These are phyloP conservation scores for Plantago ovata DNA, from an alignment of 257 asterid species.

Conservation along the genomic window DNA sequence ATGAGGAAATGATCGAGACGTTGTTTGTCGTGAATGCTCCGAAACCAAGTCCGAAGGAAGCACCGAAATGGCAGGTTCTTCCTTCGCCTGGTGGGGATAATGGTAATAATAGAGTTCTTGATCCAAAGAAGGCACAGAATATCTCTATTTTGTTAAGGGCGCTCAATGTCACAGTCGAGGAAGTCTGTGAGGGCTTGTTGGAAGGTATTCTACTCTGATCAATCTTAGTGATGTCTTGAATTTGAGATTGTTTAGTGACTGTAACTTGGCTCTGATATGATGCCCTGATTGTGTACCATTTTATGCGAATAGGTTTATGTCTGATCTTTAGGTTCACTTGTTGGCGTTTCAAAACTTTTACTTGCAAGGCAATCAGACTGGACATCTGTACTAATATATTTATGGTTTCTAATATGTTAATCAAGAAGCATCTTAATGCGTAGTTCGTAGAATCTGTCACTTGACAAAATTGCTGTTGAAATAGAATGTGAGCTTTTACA, in stretches of 20 bases:
- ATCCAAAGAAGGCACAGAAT: constrained; percentile 92
- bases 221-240: constrained; percentile 6
- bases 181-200: constrained; percentile 86
- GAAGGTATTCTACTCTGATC: constrained; percentile 55
- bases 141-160: constrained; percentile 87
- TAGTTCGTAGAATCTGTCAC: too few species aligned
- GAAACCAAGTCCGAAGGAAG: constrained; percentile 54
- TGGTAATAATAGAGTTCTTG: constrained; percentile 66
- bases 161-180: constrained; percentile 83
- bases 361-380: too few species aligned
- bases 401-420: too few species aligned
- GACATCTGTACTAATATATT: too few species aligned
- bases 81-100: constrained; percentile 59
- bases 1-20: constrained; percentile 96
- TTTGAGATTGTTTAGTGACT: neutral
- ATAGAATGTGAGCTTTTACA: too few species aligned
- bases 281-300: too few species aligned
- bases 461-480: too few species aligned
- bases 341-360: too few species aligned
- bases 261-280: too few species aligned
- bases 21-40: constrained; percentile 71
- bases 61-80: constrained; percentile 50
- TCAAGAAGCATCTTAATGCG: too few species aligned
- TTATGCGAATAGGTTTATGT: too few species aligned
- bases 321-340: too few species aligned